Base-by-base conservation (phyloP, 140 eudicot genomes). In the Senecio squalidus region DNA sequence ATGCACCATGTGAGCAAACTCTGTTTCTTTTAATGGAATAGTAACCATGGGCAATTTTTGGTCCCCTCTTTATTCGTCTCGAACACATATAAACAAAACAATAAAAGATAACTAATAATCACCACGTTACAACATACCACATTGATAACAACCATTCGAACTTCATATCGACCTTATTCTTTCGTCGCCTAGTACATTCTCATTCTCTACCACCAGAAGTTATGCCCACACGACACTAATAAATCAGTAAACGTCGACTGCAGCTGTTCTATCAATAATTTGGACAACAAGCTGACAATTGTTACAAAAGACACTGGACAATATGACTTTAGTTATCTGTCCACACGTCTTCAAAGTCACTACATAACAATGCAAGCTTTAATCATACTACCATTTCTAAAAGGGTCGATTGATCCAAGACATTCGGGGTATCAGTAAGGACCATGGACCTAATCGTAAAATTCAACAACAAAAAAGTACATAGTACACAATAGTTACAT, bases 1-100 rank as follows among this genome's bases (percentile, higher is more conserved):
- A 66, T 52, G 71, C 71, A 39, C 62, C 71, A 66, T 66, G 71
- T 66, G 63, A 53, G 62, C 45, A 52, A 29, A 31, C 60, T 34
- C 55, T 54, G 63, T 27, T 50, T 64, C 61, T 53, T 55, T 39
- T 27, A 39, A 53, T 13, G 33, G 30, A 53, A 54, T 54, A 18
- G 18, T 39, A 39, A 36, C 55, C 72, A 39, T 66, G 64, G 63
- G n/a, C 31, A 40, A 55, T 38, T 28, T 62, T 54, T 40, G 72
- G 72, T 66, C 64, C 72, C 72, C 64, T 41, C 43, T 25, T 39
- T 53, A 31, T 50, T 49, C 50, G 51, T 34, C 6, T 16, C 47
- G 34, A 64, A 25, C 63, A 66, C 33, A 28, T 54, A 54, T 25
- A 54, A 54, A 66, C 63, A 54, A 55, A 13, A 64, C n/a, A n/a